Base-by-base conservation (phyloP, 805 yeast species). In the Zygosaccharomyces pseudorouxii region DNA sequence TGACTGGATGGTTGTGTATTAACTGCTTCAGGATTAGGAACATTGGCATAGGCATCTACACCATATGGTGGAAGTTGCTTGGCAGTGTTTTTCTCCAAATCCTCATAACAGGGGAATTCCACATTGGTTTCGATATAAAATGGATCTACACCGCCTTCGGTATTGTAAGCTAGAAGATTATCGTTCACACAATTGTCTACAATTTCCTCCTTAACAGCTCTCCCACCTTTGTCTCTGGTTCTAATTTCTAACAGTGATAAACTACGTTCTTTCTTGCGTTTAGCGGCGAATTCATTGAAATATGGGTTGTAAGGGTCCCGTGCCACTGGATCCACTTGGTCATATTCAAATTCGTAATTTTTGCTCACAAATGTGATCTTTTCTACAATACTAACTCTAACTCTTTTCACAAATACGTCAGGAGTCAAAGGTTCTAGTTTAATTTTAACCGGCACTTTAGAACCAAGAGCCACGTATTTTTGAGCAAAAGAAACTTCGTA, bases 401-500 rank as follows among this genome's bases (percentile, higher is more conserved):
- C 72, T 55, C 90, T 70, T 52, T 82, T 85, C 30, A 86, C 66
- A 2, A 73, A 71, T 4, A 86, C 73, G 45, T 78, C 76, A 63
- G 86, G 85, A 4, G 75, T 76, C 51, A 84, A 59, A 0, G 95
- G 93, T 0, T 79, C 76, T 20, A 86, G 69, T 60, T 82, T 84
- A 56, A 86, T 74, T 57, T 79, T 82, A 18, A 86, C 70, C 20
- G 67, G 86, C 58, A 69, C 68, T 70, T 77, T 80, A 10, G 81
- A 74, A 2, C 86, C 85, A 42, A 86, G 66, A 1, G 86, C 73
- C 9, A 85, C 79, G 62, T 74, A 86, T 58, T 86, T 86, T 49
- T 75, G 75, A 0, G 90, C 89, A 50, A 86, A 75, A 0, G 89
- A 77, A 12, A 86, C 75, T 54, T 84, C 84, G 64, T 86, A 86